Conservation (phyloP, 306 rosid species). For the Fagus sylvatica region DNA sequence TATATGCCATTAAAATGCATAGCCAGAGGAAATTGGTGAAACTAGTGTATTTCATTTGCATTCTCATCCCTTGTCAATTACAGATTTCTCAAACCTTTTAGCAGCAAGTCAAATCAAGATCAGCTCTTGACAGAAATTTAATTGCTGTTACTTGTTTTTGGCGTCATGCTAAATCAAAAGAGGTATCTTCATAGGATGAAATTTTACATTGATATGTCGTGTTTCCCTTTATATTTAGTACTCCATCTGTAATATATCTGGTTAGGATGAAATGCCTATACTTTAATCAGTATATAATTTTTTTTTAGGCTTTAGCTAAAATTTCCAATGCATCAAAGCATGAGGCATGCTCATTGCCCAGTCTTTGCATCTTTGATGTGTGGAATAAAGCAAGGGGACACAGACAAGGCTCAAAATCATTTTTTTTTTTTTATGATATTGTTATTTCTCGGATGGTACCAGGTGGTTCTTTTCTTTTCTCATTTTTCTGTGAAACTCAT, state of each 20-base stretch:
- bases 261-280: neutral
- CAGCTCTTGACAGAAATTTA: neutral
- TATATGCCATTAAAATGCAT: neutral
- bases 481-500: neutral
- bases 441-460: constrained; percentile 21
- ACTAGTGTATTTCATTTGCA: neutral
- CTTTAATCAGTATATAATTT: neutral
- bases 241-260: neutral
- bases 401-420: constrained; percentile 28
- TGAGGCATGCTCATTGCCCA: constrained; percentile 63
- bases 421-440: constrained; percentile 1
- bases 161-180: no score
- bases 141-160: neutral
- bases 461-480: constrained; percentile 25
- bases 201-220: neutral
- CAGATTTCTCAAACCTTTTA: neutral
- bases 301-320: constrained; percentile 72
- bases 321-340: constrained; percentile 69
- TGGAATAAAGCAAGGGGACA: constrained; percentile 33
- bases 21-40: neutral
- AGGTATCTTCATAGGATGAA: neutral
- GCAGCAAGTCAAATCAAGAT: neutral
- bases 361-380: constrained; percentile 49
- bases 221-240: neutral
- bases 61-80: neutral